Evolutionary conservation across 495 filamentous ascomycete genomes (phyloP), one percentile per base, ranked within the genome.

Genomic region (Schizothecium vesticola): DNA sequence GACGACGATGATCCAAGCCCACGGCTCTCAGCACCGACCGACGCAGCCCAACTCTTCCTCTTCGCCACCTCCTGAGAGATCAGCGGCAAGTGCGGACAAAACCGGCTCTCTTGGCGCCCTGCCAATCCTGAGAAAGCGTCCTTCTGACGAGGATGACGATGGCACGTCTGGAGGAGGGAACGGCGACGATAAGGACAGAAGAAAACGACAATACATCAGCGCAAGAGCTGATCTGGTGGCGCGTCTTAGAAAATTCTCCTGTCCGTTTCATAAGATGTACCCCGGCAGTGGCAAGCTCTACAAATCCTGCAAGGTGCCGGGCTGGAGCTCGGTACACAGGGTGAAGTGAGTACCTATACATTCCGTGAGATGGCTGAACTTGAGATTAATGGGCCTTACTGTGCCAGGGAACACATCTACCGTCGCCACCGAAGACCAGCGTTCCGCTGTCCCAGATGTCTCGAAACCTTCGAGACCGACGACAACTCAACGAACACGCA

Each of bases 321-420:
- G 58, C 58, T 59, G 58, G 58, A 23, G 13, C 13, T 59, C 58
- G n/a, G 58, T 26, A 13, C 58, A 59, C 21, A 59, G 58, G 21
- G 58, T 59, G 13, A 59, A 59, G 56, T 59, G 22, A 59, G 56
- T 59, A n/a, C n/a, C n/a, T n/a, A n/a, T n/a, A n/a, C n/a, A n/a
- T n/a, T n/a, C n/a, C n/a, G n/a, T n/a, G n/a, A n/a, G n/a, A n/a
- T n/a, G n/a, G n/a, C n/a, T n/a, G n/a, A n/a, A n/a, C n/a, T n/a
- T n/a, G n/a, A n/a, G n/a, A n/a, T n/a, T n/a, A n/a, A n/a, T n/a
- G n/a, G n/a, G n/a, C n/a, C n/a, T n/a, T n/a, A n/a, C n/a, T n/a
- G n/a, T n/a, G n/a, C n/a, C n/a, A n/a, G n/a, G 24, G 58, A 59
- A 13, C 58, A 59, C 24, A 59, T 59, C 58, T 59, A 59, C 25